Evolutionary conservation across 805 yeast genomes (phyloP), one percentile per base, ranked within the genome.

Genomic region (Brettanomyces custersianus): DNA sequence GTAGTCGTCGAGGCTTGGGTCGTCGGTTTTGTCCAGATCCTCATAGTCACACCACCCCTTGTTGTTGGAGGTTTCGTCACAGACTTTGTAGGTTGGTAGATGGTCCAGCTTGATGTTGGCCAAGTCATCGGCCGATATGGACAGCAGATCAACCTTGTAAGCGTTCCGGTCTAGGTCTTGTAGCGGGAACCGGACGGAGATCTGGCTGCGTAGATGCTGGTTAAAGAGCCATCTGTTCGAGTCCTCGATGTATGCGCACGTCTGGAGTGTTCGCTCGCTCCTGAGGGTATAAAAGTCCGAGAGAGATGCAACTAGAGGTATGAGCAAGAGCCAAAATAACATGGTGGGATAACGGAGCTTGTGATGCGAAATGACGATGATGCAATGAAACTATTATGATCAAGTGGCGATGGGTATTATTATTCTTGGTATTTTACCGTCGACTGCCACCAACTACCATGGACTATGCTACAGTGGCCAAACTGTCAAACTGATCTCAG

Each of bases 221-320:
- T 50, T 44, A 2, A 46, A 34, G 17, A 37, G 33, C 36, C 40
- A 45, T 15, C 36, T 37, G 22, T 52, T 49, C 25, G 50, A 48
- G 29, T 51, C 43, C 6, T 56, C 52, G 13, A 58, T 43, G 32
- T 47, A 51, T 2, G 63, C 56, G 35, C 63, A 58, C 1, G 55
- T 44, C 39, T 56, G 60, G 11, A 53, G 39, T 9, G 46, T 41
- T 29, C 38, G 40, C n/a, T 43, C 45, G 9, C 44, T 41, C 13
- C 40, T 38, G 7, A 57, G 29, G 3, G 37, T 31, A 22, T 54
- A 47, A 4, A 24, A 13, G 34, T 57, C 62, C 21, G 42, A 45
- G 11, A 55, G 29, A 2, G 56, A 52, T 15, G 17, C 7, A 2
- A 24, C 38, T 4, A 26, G 8, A 10, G 31, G 13, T 28, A 33